Percentiles rank a stretch among this genome's conserved stretches.
These are phyloP conservation scores for Penstemon barbatus DNA, from an alignment of 257 asterid species.

Conservation along the genomic window DNA sequence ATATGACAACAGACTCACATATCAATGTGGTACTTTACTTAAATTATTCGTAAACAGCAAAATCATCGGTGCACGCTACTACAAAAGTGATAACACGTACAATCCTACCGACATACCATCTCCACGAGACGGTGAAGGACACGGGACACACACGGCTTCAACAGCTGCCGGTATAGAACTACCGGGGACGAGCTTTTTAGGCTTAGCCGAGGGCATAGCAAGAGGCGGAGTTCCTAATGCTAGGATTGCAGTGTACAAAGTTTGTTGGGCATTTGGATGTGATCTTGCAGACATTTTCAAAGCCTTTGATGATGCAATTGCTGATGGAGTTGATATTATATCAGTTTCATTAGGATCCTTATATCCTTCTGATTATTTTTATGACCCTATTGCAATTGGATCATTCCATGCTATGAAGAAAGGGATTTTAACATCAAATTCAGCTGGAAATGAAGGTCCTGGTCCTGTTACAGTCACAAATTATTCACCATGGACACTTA, in stretches of 20 bases:
- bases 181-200: constrained; percentile 44
- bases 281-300: constrained; percentile 54
- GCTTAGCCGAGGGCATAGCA: constrained; percentile 53
- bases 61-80: constrained; percentile 50
- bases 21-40: too few species aligned
- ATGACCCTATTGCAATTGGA: constrained; percentile 70
- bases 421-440: constrained; percentile 61
- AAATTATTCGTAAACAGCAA: constrained; percentile 28
- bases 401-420: constrained; percentile 70
- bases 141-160: constrained; percentile 72
- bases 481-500: constrained; percentile 59
- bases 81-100: constrained; percentile 30
- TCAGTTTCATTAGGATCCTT: constrained; percentile 55
- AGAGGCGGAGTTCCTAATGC: constrained; percentile 62
- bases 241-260: constrained; percentile 57
- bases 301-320: constrained; percentile 77
- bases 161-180: constrained; percentile 55
- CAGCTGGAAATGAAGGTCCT: constrained; percentile 71
- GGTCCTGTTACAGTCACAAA: constrained; percentile 42
- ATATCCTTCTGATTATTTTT: constrained; percentile 46
- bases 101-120: constrained; percentile 36
- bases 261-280: constrained; percentile 52
- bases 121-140: constrained; percentile 58
- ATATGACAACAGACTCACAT: too few species aligned
- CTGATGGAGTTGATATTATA: constrained; percentile 71